phyloP scores from a whole-genome alignment of 352 stramenopile genomes.

The Pythium apleroticum region DNA sequence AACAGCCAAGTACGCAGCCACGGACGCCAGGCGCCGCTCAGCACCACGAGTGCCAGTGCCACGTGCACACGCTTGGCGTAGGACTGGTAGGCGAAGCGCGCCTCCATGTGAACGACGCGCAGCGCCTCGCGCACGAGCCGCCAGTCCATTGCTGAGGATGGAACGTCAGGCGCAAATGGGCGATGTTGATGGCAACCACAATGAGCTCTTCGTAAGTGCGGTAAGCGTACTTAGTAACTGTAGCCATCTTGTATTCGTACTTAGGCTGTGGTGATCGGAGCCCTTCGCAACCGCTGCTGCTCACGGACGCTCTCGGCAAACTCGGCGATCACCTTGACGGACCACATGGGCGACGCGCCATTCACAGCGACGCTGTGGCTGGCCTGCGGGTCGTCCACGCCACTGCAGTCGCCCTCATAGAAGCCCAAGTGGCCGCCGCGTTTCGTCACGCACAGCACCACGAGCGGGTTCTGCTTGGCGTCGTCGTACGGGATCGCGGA shows the following conservation, averaged over 20 bases:
- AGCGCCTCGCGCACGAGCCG: constrained; percentile 17
- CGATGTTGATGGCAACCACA: constrained; percentile 3
- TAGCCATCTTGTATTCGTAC: constrained; percentile 22
- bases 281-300: neutral
- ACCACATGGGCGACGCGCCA: constrained; percentile 43
- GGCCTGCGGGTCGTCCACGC: constrained; percentile 1
- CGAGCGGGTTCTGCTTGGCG: constrained; percentile 49
- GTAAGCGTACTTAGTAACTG: constrained; percentile 16
- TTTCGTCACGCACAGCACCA: constrained; percentile 72
- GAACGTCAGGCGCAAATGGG: neutral
- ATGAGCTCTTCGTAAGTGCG: constrained; percentile 7
- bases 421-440: constrained; percentile 68
- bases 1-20: constrained; percentile 20
- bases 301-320: constrained; percentile 51
- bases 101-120: constrained; percentile 9
- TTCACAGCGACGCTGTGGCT: neutral
- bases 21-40: constrained; percentile 18
- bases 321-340: constrained; percentile 48
- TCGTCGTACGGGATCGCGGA: constrained; percentile 36
- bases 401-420: constrained; percentile 41
- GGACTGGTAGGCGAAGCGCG: constrained; percentile 1
- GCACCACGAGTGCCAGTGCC: constrained; percentile 13
- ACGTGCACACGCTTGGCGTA: constrained; percentile 19
- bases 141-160: constrained; percentile 16
- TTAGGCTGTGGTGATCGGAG: neutral